A percentile compares a stretch with the other conserved stretches of the same genome.
These are phyloP conservation scores for Solanum verrucosum DNA, from an alignment of 257 asterid genomes.

Conservation along the genomic window DNA sequence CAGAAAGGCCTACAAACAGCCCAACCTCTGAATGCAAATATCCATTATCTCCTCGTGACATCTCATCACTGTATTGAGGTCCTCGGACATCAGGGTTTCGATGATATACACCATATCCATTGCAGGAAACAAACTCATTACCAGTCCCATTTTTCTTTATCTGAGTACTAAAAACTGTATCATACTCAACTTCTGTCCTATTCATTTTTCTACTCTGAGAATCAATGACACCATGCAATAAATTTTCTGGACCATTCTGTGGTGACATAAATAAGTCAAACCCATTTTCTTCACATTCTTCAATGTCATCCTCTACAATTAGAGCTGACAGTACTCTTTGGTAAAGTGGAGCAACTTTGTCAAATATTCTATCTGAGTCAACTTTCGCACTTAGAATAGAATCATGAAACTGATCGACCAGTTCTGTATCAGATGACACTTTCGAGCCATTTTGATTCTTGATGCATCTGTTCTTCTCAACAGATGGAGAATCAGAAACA, in stretches of 20 bases:
- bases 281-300: constrained; percentile 69
- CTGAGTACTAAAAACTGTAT: constrained; percentile 44
- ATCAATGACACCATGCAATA: constrained; percentile 36
- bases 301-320: constrained; percentile 67
- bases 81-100: constrained; percentile 13
- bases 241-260: constrained; percentile 21
- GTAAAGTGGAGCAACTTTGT: constrained; percentile 55
- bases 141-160: constrained; percentile 43
- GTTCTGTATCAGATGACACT: constrained; percentile 26
- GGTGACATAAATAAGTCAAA: constrained; percentile 26
- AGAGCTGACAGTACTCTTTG: constrained; percentile 92
- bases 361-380: constrained; percentile 32
- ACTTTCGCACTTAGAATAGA: constrained; percentile 32
- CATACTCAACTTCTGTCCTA: constrained; percentile 35
- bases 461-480: constrained; percentile 27
- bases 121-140: constrained; percentile 35
- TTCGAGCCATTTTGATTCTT: constrained; percentile 24
- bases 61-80: constrained; percentile 39
- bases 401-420: constrained; percentile 39
- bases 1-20: constrained; percentile 49
- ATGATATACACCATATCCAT: constrained; percentile 30
- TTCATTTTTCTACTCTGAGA: constrained; percentile 31
- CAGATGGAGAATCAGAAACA: constrained; percentile 28
- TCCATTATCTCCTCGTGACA: constrained; percentile 37
- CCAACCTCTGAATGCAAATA: constrained; percentile 61